Percentiles rank a stretch among this genome's conserved stretches.
phyloP scores from a whole-genome alignment of 768 basidiomycete species.

The Pisolithus albus region DNA sequence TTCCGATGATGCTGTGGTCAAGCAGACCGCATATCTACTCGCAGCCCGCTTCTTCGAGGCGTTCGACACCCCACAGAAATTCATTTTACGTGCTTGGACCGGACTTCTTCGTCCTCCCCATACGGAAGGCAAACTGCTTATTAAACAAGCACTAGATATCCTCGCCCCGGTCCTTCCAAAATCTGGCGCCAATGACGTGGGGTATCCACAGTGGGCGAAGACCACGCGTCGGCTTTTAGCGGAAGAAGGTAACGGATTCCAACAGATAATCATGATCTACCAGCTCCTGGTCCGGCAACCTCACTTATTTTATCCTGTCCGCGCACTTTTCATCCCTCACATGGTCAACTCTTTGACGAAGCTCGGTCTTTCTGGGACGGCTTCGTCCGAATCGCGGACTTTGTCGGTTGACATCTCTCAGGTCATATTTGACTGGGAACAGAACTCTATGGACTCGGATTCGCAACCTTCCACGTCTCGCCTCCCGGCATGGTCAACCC shows the following conservation, averaged over 20 bases:
- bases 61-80: constrained; percentile 85
- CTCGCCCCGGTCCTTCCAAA: constrained; percentile 76
- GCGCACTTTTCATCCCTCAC: constrained; percentile 87
- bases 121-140: constrained; percentile 67
- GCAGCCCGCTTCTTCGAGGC: constrained; percentile 88
- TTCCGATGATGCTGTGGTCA: constrained; percentile 83
- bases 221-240: constrained; percentile 77
- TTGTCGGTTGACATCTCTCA: constrained; percentile 88
- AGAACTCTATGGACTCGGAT: constrained; percentile 38
- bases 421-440: constrained; percentile 92
- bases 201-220: constrained; percentile 76
- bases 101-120: constrained; percentile 78
- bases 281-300: constrained; percentile 89
- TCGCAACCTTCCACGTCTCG: constrained; percentile 18
- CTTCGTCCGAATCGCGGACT: constrained; percentile 73
- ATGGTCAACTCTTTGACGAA: constrained; percentile 88
- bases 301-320: constrained; percentile 86
- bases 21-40: constrained; percentile 86
- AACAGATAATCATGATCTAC: constrained; percentile 76
- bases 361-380: constrained; percentile 68
- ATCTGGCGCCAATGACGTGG: constrained; percentile 49
- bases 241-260: constrained; percentile 73
- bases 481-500: constrained; percentile 56
- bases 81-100: constrained; percentile 85
- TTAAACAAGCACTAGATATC: constrained; percentile 81